phyloP scores from a whole-genome alignment of 2,329 filamentous ascomycete species.

The Fusarium setosum region DNA sequence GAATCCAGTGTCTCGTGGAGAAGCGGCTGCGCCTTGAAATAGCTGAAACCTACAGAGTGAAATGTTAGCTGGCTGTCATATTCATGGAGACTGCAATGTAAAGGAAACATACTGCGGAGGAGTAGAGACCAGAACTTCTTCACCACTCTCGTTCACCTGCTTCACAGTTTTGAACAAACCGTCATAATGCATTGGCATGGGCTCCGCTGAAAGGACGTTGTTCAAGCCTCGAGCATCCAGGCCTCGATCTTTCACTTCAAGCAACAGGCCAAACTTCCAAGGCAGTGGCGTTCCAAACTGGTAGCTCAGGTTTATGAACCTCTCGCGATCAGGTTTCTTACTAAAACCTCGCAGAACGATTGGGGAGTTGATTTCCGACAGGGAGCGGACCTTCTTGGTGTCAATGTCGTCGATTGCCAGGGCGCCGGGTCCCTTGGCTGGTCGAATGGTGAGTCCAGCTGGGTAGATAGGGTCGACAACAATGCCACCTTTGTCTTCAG shows the following conservation, averaged over 20 bases:
- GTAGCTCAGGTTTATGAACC: constrained; percentile 58
- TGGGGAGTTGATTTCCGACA: constrained; percentile 64
- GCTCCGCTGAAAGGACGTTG: constrained; percentile 64
- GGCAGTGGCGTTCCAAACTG: constrained; percentile 60
- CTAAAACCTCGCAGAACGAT: constrained; percentile 64
- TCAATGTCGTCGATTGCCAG: constrained; percentile 57
- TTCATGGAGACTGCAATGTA: no score
- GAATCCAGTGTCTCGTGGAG: constrained; percentile 62
- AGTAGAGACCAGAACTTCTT: constrained; percentile 53
- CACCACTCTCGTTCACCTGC: constrained; percentile 49
- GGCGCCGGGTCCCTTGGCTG: constrained; percentile 44
- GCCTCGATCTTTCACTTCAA: constrained; percentile 63
- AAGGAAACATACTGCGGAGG: constrained; percentile 53
- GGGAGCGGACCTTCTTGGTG: constrained; percentile 54
- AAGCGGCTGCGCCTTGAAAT: constrained; percentile 59
- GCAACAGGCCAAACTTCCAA: constrained; percentile 65
- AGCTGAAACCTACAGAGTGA: constrained; percentile 58
- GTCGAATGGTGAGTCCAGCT: constrained; percentile 54
- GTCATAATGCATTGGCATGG: constrained; percentile 69
- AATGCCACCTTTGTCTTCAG: constrained; percentile 49
- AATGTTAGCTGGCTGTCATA: not conserved
- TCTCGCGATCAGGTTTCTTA: constrained; percentile 56
- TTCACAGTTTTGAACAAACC: constrained; percentile 66
- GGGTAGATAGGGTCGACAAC: constrained; percentile 60
- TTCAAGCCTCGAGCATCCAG: constrained; percentile 57